phyloP scores from a whole-genome alignment of 371 early-diverging fungal species.

The Apophysomyces ossiformis region DNA sequence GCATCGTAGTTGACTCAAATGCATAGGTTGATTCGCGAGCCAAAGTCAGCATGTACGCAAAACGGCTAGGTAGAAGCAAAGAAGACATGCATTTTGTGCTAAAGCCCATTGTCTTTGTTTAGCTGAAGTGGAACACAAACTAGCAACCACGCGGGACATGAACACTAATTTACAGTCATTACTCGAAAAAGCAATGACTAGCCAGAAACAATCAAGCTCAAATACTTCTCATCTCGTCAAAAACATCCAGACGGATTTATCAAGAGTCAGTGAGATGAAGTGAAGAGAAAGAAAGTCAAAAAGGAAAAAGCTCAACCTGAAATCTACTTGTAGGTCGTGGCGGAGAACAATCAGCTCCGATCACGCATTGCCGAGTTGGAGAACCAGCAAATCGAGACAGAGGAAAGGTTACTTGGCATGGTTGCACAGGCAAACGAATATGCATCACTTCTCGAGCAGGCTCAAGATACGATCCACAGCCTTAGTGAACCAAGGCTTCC shows the following conservation, averaged over 20 bases:
- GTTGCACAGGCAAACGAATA: conserved; percentile 70
- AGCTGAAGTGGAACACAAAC: conserved; percentile 69
- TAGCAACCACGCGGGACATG: conserved; percentile 64
- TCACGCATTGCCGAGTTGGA: conserved; percentile 67
- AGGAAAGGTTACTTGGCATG: conserved; percentile 63
- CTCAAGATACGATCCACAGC: conserved; percentile 68
- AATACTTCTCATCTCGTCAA: conserved; percentile 66
- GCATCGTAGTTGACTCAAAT: background rate
- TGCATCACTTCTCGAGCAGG: conserved; percentile 64
- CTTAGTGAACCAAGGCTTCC: conserved; percentile 51
- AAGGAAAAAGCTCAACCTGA: conserved; percentile 1
- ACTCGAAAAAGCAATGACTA: conserved; percentile 59
- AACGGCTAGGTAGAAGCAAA: conserved; percentile 46
- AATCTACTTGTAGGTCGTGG: conserved; percentile 49
- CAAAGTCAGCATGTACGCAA: conserved; percentile 65
- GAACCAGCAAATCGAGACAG: conserved; percentile 62
- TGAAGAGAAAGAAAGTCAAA: background rate
- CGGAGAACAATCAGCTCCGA: conserved; percentile 65
- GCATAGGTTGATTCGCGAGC: conserved; percentile 54
- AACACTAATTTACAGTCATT: conserved; percentile 62
- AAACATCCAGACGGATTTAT: conserved; percentile 65
- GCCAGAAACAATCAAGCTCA: conserved; percentile 65
- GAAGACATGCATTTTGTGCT: background rate
- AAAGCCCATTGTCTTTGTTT: background rate
- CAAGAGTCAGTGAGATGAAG: conserved; percentile 44